Percentiles rank a stretch among this genome's conserved stretches.
Evolutionary conservation across 139 green algal genomes (phyloP).

Genomic region (Closterium sp.): DNA sequence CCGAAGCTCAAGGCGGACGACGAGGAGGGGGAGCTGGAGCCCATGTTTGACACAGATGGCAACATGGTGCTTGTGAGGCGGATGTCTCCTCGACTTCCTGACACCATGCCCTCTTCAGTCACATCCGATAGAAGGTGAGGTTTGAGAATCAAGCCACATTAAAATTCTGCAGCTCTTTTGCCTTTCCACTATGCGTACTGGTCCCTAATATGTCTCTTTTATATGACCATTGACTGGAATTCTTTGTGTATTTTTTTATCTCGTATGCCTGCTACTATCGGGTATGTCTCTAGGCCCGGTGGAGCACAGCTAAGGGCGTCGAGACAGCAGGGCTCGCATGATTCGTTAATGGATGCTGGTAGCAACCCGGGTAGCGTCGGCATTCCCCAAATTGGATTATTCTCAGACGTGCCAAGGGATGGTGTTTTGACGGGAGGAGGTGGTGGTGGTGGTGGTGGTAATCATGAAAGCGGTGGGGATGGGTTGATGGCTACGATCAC

Average conservation of each 20-base stretch:
- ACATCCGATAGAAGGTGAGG: neutral
- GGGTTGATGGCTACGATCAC: neutral
- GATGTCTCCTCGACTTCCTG: neutral
- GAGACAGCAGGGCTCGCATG: neutral
- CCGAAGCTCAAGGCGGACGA: neutral
- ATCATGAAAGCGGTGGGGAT: neutral
- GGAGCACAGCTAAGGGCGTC: neutral
- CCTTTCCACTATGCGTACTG: no score
- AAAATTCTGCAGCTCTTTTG: no score
- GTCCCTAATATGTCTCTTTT: neutral
- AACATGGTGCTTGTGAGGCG: neutral
- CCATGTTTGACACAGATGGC: neutral
- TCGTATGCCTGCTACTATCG: neutral
- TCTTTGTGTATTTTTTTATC: neutral
- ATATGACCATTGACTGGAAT: neutral
- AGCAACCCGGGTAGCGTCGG: neutral
- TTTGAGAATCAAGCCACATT: no score
- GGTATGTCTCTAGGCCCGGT: neutral
- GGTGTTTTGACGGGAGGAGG: neutral
- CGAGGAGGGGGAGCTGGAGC: neutral
- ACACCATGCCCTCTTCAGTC: neutral
- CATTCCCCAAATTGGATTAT: neutral
- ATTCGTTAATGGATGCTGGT: neutral
- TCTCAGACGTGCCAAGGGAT: neutral
- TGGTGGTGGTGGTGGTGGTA: neutral